phyloP scores from a whole-genome alignment of 345 rosid species.

The Atalantia buxifolia region DNA sequence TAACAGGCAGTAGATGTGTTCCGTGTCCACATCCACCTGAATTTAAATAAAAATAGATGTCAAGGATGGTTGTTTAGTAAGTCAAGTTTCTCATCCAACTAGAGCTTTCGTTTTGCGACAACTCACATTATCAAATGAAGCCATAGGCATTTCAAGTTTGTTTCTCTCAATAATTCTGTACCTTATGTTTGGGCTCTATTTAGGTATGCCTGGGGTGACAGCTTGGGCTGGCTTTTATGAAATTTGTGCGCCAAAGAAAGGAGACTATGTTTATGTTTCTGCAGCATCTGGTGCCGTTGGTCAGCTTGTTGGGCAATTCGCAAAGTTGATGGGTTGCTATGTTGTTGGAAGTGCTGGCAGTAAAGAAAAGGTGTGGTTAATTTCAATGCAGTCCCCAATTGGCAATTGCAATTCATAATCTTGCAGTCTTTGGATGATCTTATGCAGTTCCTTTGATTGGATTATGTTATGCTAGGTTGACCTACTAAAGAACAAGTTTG shows the following conservation, averaged over 20 bases:
- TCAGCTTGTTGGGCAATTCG: conserved; percentile 46
- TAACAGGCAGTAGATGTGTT: too few relatives aligned
- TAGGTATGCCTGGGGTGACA: conserved; percentile 33
- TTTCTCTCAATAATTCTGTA: not conserved
- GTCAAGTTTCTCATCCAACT: too few relatives aligned
- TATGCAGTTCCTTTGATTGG: not conserved
- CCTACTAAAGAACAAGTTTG: conserved; percentile 53
- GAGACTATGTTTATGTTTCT: conserved; percentile 30
- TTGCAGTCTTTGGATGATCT: not conserved
- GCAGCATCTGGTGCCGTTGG: conserved; percentile 41
- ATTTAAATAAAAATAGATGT: too few relatives aligned
- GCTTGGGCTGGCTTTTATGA: conserved; percentile 29
- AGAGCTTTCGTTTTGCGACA: too few relatives aligned
- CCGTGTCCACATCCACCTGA: too few relatives aligned
- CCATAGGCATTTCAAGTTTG: too few relatives aligned
- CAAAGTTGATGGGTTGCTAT: conserved; percentile 40
- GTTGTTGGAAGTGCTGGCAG: conserved; percentile 50
- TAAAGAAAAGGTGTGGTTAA: conserved; percentile 28
- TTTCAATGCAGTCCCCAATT: not conserved
- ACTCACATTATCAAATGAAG: too few relatives aligned
- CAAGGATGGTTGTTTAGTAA: too few relatives aligned
- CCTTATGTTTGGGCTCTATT: not conserved
- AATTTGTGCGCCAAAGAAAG: conserved; percentile 27
- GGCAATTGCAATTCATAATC: not conserved
- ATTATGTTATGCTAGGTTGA: conserved; percentile 32